Base-by-base conservation (phyloP, 768 basidiomycete species). In the Cyclocybe aegerita region DNA sequence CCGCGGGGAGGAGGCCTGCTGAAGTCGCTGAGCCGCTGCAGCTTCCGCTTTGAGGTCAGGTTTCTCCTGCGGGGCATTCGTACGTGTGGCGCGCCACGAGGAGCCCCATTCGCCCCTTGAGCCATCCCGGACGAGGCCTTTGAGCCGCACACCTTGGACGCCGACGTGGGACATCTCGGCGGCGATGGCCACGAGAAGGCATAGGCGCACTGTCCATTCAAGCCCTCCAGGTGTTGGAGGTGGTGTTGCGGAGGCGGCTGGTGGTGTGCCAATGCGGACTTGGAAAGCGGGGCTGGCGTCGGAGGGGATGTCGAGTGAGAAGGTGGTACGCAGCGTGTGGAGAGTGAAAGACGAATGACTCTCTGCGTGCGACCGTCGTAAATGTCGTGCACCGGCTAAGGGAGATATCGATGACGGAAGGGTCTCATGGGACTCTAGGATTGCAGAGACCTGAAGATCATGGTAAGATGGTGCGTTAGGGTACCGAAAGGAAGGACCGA, bases 261-360 rank as follows among this genome's bases (percentile, higher is more conserved):
- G 50, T 7, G 54, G 46, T 35, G 56, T 54, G 38, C 80, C 79
- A 4, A 87, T 74, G 43, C 75, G 71, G 1, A 94, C 73, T 46
- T 83, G 76, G 68, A 98, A 98, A 0, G 86, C 87, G 0, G 96
- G 93, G 45, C 90, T 88, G 0, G 88, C 92, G 50, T 97, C 96
- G 1, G 88, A 83, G 0, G 95, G 96, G 50, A 99, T 95, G 62
- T 95, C 93, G 2, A 99, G 80, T 10, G 87, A 74, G 70, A 98
- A 98, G 0, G 88, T 85, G 30, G 90, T 85, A 23, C 94, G 85
- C 0, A 85, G 73, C 0, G 85, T 85, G 39, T 87, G 81, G 2
- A 82, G 67, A 5, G 87, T 81, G 61, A 93, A 86, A 9, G 86
- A 83, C 1, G 89, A 81, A 59, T 90, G 86, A 45, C 91, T 85